Base-by-base conservation (phyloP, 2,329 filamentous ascomycete species). In the Colletotrichum sp. region DNA sequence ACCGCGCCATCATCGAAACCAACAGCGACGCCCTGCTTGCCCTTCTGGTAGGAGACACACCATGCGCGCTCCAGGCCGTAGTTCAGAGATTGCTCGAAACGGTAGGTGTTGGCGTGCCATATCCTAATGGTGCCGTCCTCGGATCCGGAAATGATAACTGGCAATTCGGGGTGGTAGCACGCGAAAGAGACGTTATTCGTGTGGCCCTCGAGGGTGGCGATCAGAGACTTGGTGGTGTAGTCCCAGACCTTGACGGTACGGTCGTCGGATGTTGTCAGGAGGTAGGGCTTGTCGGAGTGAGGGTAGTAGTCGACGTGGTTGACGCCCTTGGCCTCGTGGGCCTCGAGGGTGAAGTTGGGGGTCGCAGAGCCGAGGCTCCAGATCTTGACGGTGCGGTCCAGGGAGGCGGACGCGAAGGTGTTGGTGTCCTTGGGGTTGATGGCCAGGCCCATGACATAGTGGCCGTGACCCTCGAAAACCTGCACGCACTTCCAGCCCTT, bases 401-500 rank as follows among this genome's bases (percentile, higher is more conserved):
- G 88, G 90, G 97, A 99, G 52, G 97, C 97, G 6, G 96, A 98
- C 43, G 96, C 96, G 83, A 98, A 92, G 18, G 90, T 97, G 86
- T 98, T 98, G 74, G 95, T 98, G 80, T 98, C 96, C 87, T 99
- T 99, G 66, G 97, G 97, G 86, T 99, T 99, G 84, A 99, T 98
- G 67, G 96, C 94, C 78, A 99, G 89, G 32, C 95, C 95, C 96
- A 99, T 98, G 78, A 98, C 96, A 79, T 98, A 98, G 87, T 98
- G 97, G 80, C 93, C 94, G 84, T 99, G 98, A 34, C 97, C 97
- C 84, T 99, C 96, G 82, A 98, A 99, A 60, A 98, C 92, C 85
- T 98, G 96, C 36, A 99, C 95, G 83, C 96, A 99, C 85, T 98
- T 98, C 97, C 97, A 99, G 80, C 93, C 93, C 86, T 97, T 98